Conservation (phyloP, 208 protist genomes). For the Vickermania ingenoplastis region DNA sequence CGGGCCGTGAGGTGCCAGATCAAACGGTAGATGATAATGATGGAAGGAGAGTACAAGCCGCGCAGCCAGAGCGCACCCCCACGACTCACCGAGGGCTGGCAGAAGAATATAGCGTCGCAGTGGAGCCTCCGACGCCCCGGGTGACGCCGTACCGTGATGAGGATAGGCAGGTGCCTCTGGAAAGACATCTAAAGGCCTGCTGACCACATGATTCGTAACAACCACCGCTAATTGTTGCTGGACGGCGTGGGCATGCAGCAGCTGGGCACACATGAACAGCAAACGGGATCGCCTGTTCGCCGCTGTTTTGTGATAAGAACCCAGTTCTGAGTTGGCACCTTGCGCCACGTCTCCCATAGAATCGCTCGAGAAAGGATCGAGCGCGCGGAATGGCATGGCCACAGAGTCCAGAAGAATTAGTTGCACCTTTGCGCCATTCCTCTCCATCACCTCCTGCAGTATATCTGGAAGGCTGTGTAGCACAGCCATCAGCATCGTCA, state of each 20-base stretch:
- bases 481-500: slow-evolving; percentile 41
- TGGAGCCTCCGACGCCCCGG: not conserved
- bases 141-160: not conserved
- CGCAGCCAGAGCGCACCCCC: slow-evolving; percentile 35
- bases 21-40: slow-evolving; percentile 25
- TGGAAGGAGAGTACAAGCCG: slow-evolving; percentile 60
- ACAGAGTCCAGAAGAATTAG: slow-evolving; percentile 86
- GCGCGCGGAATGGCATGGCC: slow-evolving; percentile 67
- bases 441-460: slow-evolving; percentile 3
- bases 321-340: too few species aligned
- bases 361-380: slow-evolving; percentile 1
- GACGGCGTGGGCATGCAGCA: slow-evolving; percentile 37
- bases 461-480: slow-evolving; percentile 33
- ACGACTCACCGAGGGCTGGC: slow-evolving; percentile 67
- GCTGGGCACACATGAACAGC: slow-evolving; percentile 43
- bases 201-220: slow-evolving; percentile 74
- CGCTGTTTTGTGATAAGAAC: too few species aligned
- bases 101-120: slow-evolving; percentile 16
- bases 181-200: not conserved
- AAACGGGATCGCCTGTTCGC: slow-evolving; percentile 42
- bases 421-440: not conserved
- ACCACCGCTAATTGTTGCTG: slow-evolving; percentile 40
- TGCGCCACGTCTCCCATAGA: not conserved
- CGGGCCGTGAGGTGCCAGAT: not conserved
- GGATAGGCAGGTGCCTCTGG: not conserved